These are phyloP conservation scores for Taphrina deformans DNA, from an alignment of 1,139 yeast genomes.

Conservation along the genomic window DNA sequence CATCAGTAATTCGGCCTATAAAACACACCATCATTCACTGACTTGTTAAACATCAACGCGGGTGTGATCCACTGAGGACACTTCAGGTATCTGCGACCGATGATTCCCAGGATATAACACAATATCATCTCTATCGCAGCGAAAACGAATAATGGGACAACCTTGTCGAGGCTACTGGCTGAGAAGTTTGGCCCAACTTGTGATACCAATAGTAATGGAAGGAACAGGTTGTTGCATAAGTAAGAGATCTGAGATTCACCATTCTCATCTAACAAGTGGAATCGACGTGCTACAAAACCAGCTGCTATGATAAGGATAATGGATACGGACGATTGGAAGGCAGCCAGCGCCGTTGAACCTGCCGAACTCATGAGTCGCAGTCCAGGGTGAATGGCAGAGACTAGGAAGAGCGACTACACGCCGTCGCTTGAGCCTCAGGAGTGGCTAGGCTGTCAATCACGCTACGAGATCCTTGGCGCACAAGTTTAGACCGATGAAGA, in stretches of 20 bases:
- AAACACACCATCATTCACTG: not conserved
- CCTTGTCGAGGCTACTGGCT: not conserved
- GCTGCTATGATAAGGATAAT: constrained; percentile 12
- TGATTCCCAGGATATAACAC: not conserved
- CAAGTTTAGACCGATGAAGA: no score
- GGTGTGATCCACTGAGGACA: constrained; percentile 17
- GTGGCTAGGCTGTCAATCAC: no score
- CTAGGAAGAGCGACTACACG: not conserved
- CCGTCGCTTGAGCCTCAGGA: not conserved
- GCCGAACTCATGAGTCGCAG: constrained; percentile 21
- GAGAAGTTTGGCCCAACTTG: constrained; percentile 16
- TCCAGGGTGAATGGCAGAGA: no score
- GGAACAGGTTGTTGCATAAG: constrained; percentile 14
- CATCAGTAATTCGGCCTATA: not conserved
- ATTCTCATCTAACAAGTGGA: not conserved
- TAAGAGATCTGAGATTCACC: constrained; percentile 13
- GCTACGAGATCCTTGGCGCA: no score
- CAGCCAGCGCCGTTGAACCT: constrained; percentile 9
- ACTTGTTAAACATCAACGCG: constrained; percentile 15
- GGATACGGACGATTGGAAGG: constrained; percentile 5
- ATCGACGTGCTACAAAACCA: not conserved
- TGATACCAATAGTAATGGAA: constrained; percentile 1
- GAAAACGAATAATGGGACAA: constrained; percentile 1
- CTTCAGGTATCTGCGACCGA: constrained; percentile 5
- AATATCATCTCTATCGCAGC: constrained; percentile 9